phyloP scores from a whole-genome alignment of 495 filamentous ascomycete species.

The Penicillium pancosmium region DNA sequence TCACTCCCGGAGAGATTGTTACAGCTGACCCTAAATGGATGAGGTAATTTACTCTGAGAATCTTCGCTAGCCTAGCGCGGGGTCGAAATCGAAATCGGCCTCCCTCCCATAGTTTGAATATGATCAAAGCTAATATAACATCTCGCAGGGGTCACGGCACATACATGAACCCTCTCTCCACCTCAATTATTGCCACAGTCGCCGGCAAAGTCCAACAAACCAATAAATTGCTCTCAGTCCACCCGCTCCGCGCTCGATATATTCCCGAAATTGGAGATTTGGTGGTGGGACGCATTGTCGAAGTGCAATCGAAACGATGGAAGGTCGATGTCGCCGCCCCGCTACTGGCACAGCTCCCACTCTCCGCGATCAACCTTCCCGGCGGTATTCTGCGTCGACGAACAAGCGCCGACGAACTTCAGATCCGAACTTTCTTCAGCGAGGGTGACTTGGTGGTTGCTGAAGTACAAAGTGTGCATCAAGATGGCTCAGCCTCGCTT shows the following conservation, averaged over 20 bases:
- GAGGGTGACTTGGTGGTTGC: conserved; percentile 90
- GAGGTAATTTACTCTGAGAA: conserved; percentile 56
- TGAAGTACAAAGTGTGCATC: conserved; percentile 83
- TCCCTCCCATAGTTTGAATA: neutral
- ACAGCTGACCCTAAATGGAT: conserved; percentile 97
- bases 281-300: conserved; percentile 89
- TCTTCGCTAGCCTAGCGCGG: neutral
- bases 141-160: conserved; percentile 76
- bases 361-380: conserved; percentile 89
- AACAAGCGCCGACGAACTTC: conserved; percentile 91
- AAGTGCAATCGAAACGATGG: conserved; percentile 89
- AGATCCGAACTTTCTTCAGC: conserved; percentile 89
- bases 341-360: conserved; percentile 77
- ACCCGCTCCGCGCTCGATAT: conserved; percentile 89
- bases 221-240: conserved; percentile 93
- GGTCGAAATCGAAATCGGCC: neutral
- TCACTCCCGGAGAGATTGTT: conserved; percentile 88
- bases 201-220: conserved; percentile 86
- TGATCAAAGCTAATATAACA: conserved; percentile 15
- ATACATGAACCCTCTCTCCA: conserved; percentile 59
- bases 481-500: conserved; percentile 78
- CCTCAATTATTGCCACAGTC: conserved; percentile 80
- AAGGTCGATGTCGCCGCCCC: conserved; percentile 88
- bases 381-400: conserved; percentile 89
- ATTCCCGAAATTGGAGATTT: conserved; percentile 94